These are phyloP conservation scores for Barnettozyma pratensis DNA, from an alignment of 805 yeast species.

Conservation along the genomic window DNA sequence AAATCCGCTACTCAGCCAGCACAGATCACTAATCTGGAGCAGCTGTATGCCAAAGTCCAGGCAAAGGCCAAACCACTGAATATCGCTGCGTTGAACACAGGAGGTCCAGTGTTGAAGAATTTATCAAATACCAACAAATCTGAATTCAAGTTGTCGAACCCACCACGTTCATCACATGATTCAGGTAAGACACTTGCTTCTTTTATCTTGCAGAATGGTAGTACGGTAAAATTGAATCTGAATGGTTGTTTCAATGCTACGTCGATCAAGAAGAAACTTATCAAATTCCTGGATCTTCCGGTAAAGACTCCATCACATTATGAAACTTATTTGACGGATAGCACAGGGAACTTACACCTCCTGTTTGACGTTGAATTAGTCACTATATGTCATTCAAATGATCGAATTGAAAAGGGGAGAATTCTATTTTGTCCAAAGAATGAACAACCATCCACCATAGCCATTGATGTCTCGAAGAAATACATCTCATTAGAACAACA, in stretches of 20 bases:
- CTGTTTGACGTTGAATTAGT: constrained; percentile 77
- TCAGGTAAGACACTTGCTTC: constrained; percentile 37
- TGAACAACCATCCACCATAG: constrained; percentile 58
- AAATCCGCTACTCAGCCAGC: constrained; percentile 1
- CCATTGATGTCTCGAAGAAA: constrained; percentile 50
- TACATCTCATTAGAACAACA: constrained; percentile 10
- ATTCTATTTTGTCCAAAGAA: constrained; percentile 59
- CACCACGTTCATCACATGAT: not conserved
- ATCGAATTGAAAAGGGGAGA: constrained; percentile 64
- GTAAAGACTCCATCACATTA: constrained; percentile 40
- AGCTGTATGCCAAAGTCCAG: constrained; percentile 11
- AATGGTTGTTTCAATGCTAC: constrained; percentile 78
- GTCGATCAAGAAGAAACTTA: constrained; percentile 64
- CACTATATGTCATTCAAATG: constrained; percentile 74
- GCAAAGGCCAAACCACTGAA: constrained; percentile 8
- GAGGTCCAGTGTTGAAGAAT: not conserved
- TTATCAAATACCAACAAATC: constrained; percentile 13
- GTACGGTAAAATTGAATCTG: constrained; percentile 60
- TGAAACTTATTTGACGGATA: constrained; percentile 56
- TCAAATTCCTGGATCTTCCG: constrained; percentile 50
- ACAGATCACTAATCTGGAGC: constrained; percentile 10
- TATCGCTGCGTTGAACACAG: not conserved
- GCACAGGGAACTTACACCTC: constrained; percentile 35
- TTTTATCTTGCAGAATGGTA: constrained; percentile 72
- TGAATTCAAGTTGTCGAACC: constrained; percentile 10